These are phyloP conservation scores for Xylariaceae sp. DNA, from an alignment of 2,329 filamentous ascomycete species.

Conservation along the genomic window DNA sequence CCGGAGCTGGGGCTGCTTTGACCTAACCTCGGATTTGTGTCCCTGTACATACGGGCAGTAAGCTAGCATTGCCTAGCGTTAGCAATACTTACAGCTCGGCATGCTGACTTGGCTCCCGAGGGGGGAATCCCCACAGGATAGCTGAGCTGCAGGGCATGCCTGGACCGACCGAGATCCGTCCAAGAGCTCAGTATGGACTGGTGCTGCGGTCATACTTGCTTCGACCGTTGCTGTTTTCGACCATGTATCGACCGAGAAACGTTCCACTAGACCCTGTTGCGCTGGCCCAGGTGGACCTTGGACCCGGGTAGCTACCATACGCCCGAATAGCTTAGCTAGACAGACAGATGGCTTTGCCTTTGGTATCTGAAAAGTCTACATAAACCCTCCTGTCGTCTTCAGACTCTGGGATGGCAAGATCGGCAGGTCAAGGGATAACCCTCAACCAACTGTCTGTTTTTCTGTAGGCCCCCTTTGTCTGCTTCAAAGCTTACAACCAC, in stretches of 20 bases:
- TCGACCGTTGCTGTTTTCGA: conserved; percentile 5
- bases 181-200: conserved; percentile 5
- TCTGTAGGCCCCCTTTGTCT: background rate
- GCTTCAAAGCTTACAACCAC: background rate
- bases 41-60: too few relatives aligned
- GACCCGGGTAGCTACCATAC: background rate
- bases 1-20: too few relatives aligned
- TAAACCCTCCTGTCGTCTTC: conserved; percentile 12
- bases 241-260: conserved; percentile 1
- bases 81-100: conserved; percentile 1
- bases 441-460: too few relatives aligned
- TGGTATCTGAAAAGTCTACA: conserved; percentile 4
- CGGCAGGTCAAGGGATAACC: too few relatives aligned
- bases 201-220: background rate
- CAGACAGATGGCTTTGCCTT: background rate
- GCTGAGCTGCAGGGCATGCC: conserved; percentile 14
- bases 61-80: too few relatives aligned
- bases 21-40: too few relatives aligned
- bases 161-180: conserved; percentile 9
- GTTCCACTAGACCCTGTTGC: conserved; percentile 3
- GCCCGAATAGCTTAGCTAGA: background rate
- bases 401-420: conserved; percentile 8
- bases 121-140: conserved; percentile 4
- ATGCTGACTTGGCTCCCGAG: background rate
- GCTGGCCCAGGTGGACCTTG: conserved; percentile 3